phyloP scores from a whole-genome alignment of 305 asterid species.

The Fraxinus paxiana region DNA sequence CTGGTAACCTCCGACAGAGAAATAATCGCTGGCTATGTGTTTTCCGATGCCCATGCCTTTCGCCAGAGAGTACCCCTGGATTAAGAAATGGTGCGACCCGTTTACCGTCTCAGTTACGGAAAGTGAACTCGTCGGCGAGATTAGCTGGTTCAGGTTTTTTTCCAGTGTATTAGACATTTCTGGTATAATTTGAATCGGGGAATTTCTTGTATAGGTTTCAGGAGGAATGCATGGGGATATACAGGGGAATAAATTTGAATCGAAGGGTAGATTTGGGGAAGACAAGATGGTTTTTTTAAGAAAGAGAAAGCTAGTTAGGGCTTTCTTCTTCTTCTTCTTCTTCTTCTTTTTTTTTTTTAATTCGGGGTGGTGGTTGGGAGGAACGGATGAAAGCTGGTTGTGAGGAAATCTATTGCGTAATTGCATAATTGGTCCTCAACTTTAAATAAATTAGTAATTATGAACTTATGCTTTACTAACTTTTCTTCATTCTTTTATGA shows the following conservation, averaged over 20 bases:
- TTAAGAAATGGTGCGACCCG: slow-evolving; percentile 79
- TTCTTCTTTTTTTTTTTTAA: not conserved
- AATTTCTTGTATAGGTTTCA: not conserved
- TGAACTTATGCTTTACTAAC: too few species aligned
- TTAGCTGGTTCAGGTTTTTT: slow-evolving; percentile 24
- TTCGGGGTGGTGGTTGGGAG: not conserved
- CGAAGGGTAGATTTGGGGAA: not conserved
- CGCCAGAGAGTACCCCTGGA: slow-evolving; percentile 84
- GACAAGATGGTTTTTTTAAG: not conserved
- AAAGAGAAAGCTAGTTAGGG: not conserved
- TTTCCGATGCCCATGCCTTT: slow-evolving; percentile 94
- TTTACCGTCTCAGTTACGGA: slow-evolving; percentile 83
- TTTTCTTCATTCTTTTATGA: too few species aligned
- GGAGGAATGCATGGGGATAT: not conserved
- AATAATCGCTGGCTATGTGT: slow-evolving; percentile 87
- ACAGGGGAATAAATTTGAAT: not conserved
- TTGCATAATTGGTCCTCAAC: not conserved
- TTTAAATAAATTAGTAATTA: not conserved
- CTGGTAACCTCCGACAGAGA: slow-evolving; percentile 80
- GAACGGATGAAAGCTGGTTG: not conserved
- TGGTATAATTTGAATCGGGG: not conserved
- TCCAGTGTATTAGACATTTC: slow-evolving; percentile 42
- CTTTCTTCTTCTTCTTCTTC: not conserved
- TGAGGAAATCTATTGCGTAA: not conserved
- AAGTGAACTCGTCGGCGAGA: slow-evolving; percentile 68